Base-by-base conservation (phyloP, 2,329 filamentous ascomycete species). In the Fusarium dlaminii region DNA sequence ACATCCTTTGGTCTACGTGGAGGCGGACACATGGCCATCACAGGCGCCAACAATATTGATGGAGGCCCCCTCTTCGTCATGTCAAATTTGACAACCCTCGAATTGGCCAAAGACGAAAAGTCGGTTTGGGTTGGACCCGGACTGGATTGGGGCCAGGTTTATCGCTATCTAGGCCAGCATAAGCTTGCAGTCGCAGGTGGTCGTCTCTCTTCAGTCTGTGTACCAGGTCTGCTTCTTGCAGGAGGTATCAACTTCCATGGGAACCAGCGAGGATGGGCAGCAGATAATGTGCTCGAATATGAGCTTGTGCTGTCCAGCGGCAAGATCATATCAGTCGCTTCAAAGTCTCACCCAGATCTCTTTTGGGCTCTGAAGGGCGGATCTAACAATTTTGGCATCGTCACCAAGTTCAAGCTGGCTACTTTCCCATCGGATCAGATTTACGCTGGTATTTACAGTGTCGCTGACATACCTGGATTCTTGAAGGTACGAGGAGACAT, bases 261-360 rank as follows among this genome's bases (percentile, higher is more conserved):
- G 10, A 78, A 79, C 40, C 76, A 78, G 36, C 73, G 78, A 34
- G 80, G 79, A 30, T 78, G 77, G 71, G 66, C 75, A 1, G 76
- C 76, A 14, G 79, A 80, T 43, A 79, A 79, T 29, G 77, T 81
- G 1, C 42, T 76, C 30, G 80, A 80, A 48, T 85, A 81, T 46
- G 80, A 86, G 66, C 80, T 87, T n/a, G 84, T 87, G 6, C 79
- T 85, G 0, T 81, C 82, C 1, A 78, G 80, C 39, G 84, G 86
- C 7, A 65, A 71, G 2, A 79, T 87, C 14, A 73, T 86, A 8
- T 81, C 82, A 10, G 85, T 82, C 8, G 84, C 80, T 20, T 70
- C 73, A 2, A 66, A 79, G 8, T 77, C 80, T 2, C 79, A 86
- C 68, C 49, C 77, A 0, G 81, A 83, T 57, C 77, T 84, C 3